Evolutionary conservation across 2,329 filamentous ascomycete genomes (phyloP).

Genomic region (Botrytis medusae): DNA sequence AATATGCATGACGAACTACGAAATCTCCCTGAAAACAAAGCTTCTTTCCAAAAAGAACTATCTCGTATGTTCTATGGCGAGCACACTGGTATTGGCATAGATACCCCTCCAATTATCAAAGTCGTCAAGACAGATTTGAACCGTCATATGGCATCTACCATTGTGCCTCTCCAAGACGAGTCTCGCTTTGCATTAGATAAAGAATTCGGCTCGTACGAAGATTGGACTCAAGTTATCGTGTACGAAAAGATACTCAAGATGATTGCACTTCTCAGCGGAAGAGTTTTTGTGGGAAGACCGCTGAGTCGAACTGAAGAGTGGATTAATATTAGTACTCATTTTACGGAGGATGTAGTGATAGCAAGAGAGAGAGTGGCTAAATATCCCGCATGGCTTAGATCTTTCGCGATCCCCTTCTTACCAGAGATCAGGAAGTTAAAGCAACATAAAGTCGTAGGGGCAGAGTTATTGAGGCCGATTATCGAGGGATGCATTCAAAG

Average conservation of each 20-base stretch:
- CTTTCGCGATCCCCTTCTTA: neutral
- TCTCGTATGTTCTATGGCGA: neutral
- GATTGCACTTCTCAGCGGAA: neutral
- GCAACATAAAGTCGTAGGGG: neutral
- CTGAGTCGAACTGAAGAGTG: slow-evolving; percentile 15
- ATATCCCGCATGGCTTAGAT: neutral
- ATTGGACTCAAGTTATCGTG: slow-evolving; percentile 25
- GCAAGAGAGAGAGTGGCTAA: neutral
- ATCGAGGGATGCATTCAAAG: neutral
- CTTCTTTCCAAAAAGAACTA: neutral
- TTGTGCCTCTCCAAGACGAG: slow-evolving; percentile 34
- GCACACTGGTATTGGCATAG: neutral
- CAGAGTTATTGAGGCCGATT: neutral
- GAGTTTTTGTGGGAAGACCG: slow-evolving; percentile 16
- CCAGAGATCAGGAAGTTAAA: neutral
- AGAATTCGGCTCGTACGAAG: slow-evolving; percentile 33
- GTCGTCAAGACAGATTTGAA: slow-evolving; percentile 34
- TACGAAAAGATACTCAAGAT: neutral
- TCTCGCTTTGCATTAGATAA: slow-evolving; percentile 28
- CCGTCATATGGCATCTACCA: slow-evolving; percentile 28
- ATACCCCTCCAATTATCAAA: slow-evolving; percentile 18
- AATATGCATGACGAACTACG: neutral
- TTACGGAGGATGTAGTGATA: neutral
- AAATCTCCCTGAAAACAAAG: slow-evolving; percentile 8
- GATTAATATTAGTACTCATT: neutral